phyloP scores from a whole-genome alignment of 176 grass and related monocot species.

The Bonia amplexicaulis region DNA sequence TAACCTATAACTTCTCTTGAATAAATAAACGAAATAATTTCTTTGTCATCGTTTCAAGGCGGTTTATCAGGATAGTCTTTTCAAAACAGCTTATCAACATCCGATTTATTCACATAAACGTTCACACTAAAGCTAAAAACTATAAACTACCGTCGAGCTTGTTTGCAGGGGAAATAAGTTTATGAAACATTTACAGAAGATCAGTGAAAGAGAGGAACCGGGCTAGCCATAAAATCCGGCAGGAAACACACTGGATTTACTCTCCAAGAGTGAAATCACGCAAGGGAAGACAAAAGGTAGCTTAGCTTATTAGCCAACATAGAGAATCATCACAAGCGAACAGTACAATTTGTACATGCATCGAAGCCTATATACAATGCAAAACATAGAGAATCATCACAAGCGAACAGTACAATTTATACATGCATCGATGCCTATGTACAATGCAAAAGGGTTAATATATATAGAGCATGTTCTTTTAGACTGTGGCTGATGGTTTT shows the following conservation, averaged over 20 bases:
- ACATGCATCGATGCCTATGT: not conserved
- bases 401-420: not conserved
- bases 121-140: too few relatives aligned
- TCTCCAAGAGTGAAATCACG: not conserved
- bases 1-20: too few relatives aligned
- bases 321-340: not conserved
- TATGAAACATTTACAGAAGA: not conserved
- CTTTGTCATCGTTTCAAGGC: too few relatives aligned
- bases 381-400: not conserved
- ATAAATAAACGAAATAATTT: fast-evolving
- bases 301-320: not conserved
- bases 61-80: too few relatives aligned
- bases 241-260: not conserved
- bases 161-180: too few relatives aligned
- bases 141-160: too few relatives aligned
- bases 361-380: not conserved
- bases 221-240: not conserved
- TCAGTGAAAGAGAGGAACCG: not conserved
- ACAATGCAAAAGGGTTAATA: not conserved
- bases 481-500: too few relatives aligned
- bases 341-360: not conserved
- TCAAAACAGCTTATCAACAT: too few relatives aligned
- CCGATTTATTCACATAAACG: fast-evolving
- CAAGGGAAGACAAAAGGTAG: not conserved
- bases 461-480: too few relatives aligned